phyloP scores from a whole-genome alignment of 1,284 basidiomycete genomes.

The Ustilago tritici region DNA sequence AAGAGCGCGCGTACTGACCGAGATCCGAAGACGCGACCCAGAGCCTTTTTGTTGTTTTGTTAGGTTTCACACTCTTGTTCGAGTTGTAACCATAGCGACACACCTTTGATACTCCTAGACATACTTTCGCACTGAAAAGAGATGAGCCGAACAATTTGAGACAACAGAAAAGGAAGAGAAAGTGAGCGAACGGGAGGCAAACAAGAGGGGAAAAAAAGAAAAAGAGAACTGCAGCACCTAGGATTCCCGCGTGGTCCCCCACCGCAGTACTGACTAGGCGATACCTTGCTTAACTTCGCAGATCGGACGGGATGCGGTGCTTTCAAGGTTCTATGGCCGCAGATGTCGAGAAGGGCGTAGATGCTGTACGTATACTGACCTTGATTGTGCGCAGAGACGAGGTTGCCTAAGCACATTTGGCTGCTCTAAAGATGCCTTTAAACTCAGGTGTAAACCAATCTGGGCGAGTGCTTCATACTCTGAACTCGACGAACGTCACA shows the following conservation, averaged over 20 bases:
- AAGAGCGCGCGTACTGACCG: background rate
- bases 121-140: too few relatives aligned
- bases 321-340: conserved; percentile 83
- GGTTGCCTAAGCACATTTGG: too few relatives aligned
- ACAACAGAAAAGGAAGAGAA: too few relatives aligned
- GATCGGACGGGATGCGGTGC: conserved; percentile 84
- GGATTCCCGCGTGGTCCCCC: conserved; percentile 86
- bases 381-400: too few relatives aligned
- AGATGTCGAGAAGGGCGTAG: conserved; percentile 70
- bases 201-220: background rate
- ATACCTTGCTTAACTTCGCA: conserved; percentile 83
- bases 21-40: background rate
- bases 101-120: too few relatives aligned
- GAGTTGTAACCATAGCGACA: background rate
- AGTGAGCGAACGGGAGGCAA: background rate
- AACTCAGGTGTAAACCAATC: too few relatives aligned
- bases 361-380: background rate
- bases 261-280: conserved; percentile 85
- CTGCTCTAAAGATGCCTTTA: too few relatives aligned
- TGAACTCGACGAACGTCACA: too few relatives aligned
- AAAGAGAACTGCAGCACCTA: conserved; percentile 79
- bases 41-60: background rate
- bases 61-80: background rate
- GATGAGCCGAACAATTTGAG: too few relatives aligned
- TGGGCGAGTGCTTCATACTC: too few relatives aligned